phyloP scores from a whole-genome alignment of 2,329 filamentous ascomycete genomes.

The Teratosphaeria gauchensis region DNA sequence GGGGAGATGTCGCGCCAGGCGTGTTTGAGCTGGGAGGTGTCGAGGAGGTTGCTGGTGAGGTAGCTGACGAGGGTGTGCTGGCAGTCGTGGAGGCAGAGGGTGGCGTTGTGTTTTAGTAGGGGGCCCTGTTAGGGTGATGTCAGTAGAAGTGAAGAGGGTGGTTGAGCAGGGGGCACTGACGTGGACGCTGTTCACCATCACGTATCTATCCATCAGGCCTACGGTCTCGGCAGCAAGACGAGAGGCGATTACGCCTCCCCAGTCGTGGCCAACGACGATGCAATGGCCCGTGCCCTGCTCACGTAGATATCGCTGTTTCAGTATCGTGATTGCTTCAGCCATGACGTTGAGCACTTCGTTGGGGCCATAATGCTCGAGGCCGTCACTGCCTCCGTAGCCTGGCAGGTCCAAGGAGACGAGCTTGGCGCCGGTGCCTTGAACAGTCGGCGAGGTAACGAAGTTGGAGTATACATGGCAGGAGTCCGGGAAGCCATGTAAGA shows the following conservation, averaged over 20 bases:
- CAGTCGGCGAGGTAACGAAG: conserved; percentile 30
- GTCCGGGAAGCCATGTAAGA: conserved; percentile 52
- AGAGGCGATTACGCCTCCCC: conserved; percentile 41
- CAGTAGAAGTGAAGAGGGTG: neutral
- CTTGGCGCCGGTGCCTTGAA: conserved; percentile 31
- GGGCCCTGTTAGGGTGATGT: neutral
- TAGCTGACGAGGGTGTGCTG: conserved; percentile 7
- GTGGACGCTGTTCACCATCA: conserved; percentile 44
- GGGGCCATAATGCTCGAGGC: conserved; percentile 39
- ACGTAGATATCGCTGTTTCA: conserved; percentile 37
- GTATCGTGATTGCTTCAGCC: conserved; percentile 42
- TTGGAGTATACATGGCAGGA: conserved; percentile 47
- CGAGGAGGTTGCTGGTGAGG: neutral
- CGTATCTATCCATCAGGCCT: conserved; percentile 45
- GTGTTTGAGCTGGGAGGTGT: neutral
- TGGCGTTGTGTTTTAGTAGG: neutral
- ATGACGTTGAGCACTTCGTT: conserved; percentile 45
- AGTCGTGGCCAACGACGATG: conserved; percentile 38
- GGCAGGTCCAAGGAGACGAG: conserved; percentile 49
- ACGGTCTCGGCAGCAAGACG: conserved; percentile 50
- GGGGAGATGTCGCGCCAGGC: conserved; percentile 6
- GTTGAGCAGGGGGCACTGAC: conserved; percentile 27
- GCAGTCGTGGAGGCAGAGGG: conserved; percentile 6
- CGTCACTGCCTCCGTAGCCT: conserved; percentile 49
- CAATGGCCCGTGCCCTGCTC: conserved; percentile 16